Evolutionary conservation across 805 yeast genomes (phyloP).

Genomic region (Kuraishia molischiana): DNA sequence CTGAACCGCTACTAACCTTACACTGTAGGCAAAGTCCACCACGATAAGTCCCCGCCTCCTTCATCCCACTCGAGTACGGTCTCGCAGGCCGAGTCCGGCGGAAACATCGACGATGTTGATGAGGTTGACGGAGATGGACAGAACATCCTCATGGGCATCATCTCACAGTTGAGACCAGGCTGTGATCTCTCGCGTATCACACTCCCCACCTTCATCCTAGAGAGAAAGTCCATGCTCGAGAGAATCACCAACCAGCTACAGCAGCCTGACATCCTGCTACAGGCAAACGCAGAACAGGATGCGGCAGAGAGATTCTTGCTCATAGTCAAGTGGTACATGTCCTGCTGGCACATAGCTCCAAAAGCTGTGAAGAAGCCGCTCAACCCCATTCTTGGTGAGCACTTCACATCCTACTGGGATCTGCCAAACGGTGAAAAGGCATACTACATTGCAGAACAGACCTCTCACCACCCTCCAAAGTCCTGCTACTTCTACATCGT

Average conservation of each 20-base stretch:
- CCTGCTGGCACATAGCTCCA: slow-evolving; percentile 98
- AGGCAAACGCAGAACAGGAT: slow-evolving; percentile 53
- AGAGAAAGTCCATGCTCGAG: slow-evolving; percentile 93
- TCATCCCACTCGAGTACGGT: background rate
- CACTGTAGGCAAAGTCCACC: background rate
- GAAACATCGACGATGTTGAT: slow-evolving; percentile 64
- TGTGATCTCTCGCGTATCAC: slow-evolving; percentile 86
- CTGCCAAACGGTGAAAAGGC: slow-evolving; percentile 59
- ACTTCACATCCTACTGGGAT: slow-evolving; percentile 90
- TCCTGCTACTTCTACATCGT: slow-evolving; percentile 84
- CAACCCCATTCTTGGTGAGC: slow-evolving; percentile 90
- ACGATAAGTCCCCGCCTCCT: background rate
- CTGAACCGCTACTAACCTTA: too few species aligned
- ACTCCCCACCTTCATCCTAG: slow-evolving; percentile 89
- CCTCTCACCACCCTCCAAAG: slow-evolving; percentile 98
- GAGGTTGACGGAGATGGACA: slow-evolving; percentile 90
- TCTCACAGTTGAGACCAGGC: slow-evolving; percentile 88
- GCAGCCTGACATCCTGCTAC: slow-evolving; percentile 65
- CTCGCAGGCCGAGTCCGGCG: slow-evolving; percentile 2
- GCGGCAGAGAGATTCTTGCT: slow-evolving; percentile 60
- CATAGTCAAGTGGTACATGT: slow-evolving; percentile 81
- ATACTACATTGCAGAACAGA: slow-evolving; percentile 85
- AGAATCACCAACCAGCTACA: slow-evolving; percentile 83
- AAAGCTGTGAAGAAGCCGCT: slow-evolving; percentile 96
- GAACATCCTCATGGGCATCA: slow-evolving; percentile 76